Conservation (phyloP, 2,329 filamentous ascomycete species). For the Diaporthe citrichinensis region DNA sequence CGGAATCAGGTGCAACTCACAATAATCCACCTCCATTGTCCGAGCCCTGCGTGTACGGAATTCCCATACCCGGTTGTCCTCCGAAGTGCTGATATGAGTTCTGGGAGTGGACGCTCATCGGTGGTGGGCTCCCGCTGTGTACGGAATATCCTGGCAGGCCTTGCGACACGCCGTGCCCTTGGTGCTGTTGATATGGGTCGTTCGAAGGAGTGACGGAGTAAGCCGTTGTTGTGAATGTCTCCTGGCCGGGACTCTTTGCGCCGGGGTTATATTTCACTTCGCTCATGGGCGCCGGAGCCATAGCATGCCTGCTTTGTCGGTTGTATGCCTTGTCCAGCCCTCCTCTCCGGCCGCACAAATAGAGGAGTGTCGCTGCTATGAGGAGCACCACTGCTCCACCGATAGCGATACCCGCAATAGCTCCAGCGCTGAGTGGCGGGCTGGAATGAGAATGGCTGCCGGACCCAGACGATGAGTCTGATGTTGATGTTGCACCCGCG, state of each 20-base stretch:
- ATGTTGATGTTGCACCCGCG: conserved; percentile 39
- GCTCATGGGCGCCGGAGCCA: conserved; percentile 45
- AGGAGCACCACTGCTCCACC: conserved; percentile 62
- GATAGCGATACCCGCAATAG: conserved; percentile 72
- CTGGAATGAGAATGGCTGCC: conserved; percentile 28
- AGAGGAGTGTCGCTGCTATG: conserved; percentile 61
- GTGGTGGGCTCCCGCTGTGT: conserved; percentile 42
- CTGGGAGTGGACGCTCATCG: conserved; percentile 41
- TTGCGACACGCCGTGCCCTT: conserved; percentile 41
- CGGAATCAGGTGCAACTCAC: not conserved
- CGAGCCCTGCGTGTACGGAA: conserved; percentile 26
- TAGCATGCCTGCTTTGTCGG: conserved; percentile 44
- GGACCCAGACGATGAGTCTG: conserved; percentile 35
- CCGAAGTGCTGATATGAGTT: conserved; percentile 37
- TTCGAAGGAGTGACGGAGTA: conserved; percentile 45
- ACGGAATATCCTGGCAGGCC: conserved; percentile 32
- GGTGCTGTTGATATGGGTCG: conserved; percentile 46
- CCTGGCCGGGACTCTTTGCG: conserved; percentile 53
- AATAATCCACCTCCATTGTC: conserved; percentile 24
- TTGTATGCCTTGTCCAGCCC: conserved; percentile 55
- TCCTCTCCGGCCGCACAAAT: conserved; percentile 60
- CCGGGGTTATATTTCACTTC: conserved; percentile 46
- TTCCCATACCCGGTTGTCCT: not conserved
- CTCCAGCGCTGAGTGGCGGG: conserved; percentile 54
- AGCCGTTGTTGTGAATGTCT: conserved; percentile 45